Evolutionary conservation across 148 eudicot genomes (phyloP), one percentile per base, ranked within the genome.

Genomic region (Rhododendron molle): DNA sequence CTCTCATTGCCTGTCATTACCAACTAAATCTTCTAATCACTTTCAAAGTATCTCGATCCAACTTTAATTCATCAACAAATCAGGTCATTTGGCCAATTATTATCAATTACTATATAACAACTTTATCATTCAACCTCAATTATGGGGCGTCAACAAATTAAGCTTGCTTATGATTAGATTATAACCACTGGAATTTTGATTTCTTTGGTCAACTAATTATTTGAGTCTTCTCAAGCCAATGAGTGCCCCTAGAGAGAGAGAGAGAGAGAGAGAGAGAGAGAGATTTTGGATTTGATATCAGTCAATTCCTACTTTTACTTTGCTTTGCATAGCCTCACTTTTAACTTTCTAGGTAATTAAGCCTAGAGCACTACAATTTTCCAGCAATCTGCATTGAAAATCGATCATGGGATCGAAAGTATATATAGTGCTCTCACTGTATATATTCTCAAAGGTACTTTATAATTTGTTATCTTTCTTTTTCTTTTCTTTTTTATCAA

Each of bases 71-170:
- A 67, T 36, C 23, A 9, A 58, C 67, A 58, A 81, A 56, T 58
- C 47, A 81, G 60, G 13, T 21, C 13, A 21, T 26, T 71, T 30
- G 67, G 20, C 10, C 18, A 77, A 73, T 23, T 50, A 72, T 67
- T 65, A n/a, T 14, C 78, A 65, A 65, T 71, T 72, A 32, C 34
- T 73, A 40, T 40, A 40, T 6, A 40, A 40, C 5, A 50, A 23
- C 44, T 84, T 74, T 84, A 74, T 56, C 47, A 76, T 36, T 76
- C 21, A 77, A 77, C 21, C 54, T 32, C 73, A 76, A 84, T 34
- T 50, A 50, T 50, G 15, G 15, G 56, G 26, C n/a, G 34, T 81
- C 69, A 38, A 52, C 30, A 81, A 81, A n/a, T n/a, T n/a, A n/a
- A 50, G 67, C 34, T 34, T 21, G 38, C 83, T 81, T 54, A 54